These are phyloP conservation scores for Neopestalotiopsis rosae DNA, from an alignment of 2,329 filamentous ascomycete species.

Conservation along the genomic window DNA sequence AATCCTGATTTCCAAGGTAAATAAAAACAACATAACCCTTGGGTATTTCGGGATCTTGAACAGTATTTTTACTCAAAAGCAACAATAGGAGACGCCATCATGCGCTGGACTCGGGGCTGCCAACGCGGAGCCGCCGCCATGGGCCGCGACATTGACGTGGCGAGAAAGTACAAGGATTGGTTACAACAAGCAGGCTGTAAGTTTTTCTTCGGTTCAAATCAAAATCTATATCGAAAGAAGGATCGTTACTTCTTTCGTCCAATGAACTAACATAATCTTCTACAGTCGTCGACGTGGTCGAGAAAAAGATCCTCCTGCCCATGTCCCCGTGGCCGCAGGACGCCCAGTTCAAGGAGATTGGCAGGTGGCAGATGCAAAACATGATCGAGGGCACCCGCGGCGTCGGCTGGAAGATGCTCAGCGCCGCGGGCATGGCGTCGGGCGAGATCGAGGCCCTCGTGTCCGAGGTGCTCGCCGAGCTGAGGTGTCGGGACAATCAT, in stretches of 20 bases:
- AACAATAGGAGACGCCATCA: not conserved
- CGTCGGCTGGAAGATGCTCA: not conserved
- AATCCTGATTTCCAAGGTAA: slow-evolving; percentile 6
- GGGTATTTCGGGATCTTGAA: too few species aligned
- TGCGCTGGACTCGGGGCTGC: not conserved
- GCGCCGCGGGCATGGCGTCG: not conserved
- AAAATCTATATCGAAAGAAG: not conserved
- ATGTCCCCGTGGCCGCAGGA: not conserved
- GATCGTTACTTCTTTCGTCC: not conserved
- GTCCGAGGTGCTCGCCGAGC: not conserved
- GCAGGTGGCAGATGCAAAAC: not conserved
- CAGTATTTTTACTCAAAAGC: too few species aligned
- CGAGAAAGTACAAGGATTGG: slow-evolving; percentile 6
- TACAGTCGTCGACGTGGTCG: slow-evolving; percentile 4
- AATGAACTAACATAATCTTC: not conserved
- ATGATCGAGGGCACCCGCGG: not conserved
- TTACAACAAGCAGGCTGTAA: slow-evolving; percentile 6
- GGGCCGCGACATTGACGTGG: not conserved
- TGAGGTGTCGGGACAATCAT: not conserved
- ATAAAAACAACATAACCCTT: not conserved
- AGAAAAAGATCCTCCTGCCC: not conserved
- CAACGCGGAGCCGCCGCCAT: not conserved
- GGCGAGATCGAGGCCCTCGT: not conserved
- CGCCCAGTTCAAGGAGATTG: not conserved
- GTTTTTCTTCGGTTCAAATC: not conserved